Percentiles rank a stretch among this genome's conserved stretches.
Conservation (phyloP, 371 early-diverging fungal genomes). For the Mortierella sp. region DNA sequence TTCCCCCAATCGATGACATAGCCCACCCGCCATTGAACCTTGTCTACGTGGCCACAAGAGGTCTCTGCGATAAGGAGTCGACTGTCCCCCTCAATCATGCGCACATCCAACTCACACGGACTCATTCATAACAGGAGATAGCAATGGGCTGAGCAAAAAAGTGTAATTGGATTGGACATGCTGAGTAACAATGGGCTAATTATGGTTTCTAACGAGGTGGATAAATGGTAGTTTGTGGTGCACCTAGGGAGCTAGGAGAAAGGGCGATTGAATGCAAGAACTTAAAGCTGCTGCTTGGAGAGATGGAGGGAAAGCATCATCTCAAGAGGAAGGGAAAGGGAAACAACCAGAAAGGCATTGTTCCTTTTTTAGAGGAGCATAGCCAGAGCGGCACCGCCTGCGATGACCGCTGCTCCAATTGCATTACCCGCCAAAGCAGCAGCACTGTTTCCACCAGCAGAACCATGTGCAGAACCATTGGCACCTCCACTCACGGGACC, state of each 20-base stretch:
- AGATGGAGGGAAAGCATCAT: not conserved
- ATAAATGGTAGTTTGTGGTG: not conserved
- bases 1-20: not conserved
- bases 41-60: not conserved
- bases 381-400: slow-evolving; percentile 24
- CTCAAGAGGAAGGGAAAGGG: not conserved
- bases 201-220: not conserved
- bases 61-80: not conserved
- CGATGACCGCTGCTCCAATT: slow-evolving; percentile 11
- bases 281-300: not conserved
- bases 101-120: not conserved
- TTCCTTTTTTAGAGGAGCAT: slow-evolving; percentile 22
- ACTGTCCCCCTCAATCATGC: not conserved
- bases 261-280: not conserved
- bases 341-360: too few relatives aligned
- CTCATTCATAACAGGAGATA: not conserved
- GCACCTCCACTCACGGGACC: not conserved
- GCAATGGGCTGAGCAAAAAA: not conserved
- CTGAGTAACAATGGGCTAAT: not conserved
- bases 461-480: not conserved
- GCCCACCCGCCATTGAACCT: not conserved
- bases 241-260: not conserved
- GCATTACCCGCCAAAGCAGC: slow-evolving; percentile 8
- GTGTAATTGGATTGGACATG: not conserved
- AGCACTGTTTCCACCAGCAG: not conserved